Evolutionary conservation across 176 grass and related monocot genomes (phyloP).

Genomic region (Areca catechu): DNA sequence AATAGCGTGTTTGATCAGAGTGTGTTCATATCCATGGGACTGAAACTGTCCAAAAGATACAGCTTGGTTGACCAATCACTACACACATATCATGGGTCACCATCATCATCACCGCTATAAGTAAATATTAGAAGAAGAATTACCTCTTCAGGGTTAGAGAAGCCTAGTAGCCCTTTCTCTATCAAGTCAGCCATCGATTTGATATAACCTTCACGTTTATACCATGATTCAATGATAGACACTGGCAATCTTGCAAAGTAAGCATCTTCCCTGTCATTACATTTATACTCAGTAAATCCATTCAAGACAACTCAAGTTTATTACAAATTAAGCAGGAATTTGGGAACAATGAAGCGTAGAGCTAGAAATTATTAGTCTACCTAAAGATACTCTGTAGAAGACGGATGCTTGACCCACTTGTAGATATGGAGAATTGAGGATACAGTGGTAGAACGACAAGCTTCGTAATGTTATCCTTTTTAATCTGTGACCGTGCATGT

Average conservation of each 20-base stretch:
- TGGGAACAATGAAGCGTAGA: not conserved
- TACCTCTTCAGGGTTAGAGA: slow-evolving; percentile 75
- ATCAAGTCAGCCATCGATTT: slow-evolving; percentile 94
- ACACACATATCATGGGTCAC: no score
- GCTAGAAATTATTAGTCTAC: slow-evolving; percentile 26
- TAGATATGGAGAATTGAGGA: slow-evolving; percentile 98
- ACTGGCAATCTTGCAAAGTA: slow-evolving; percentile 82
- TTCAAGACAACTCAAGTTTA: no score
- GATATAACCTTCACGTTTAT: slow-evolving; percentile 85
- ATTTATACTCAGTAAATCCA: no score
- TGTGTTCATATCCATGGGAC: no score
- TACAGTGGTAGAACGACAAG: slow-evolving; percentile 90
- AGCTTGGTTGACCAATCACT: no score
- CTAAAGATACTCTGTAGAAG: slow-evolving; percentile 69
- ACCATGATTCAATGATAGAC: slow-evolving; percentile 93
- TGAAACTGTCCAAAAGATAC: no score
- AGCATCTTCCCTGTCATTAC: slow-evolving; percentile 61
- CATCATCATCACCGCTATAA: no score
- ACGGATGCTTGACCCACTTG: slow-evolving; percentile 89
- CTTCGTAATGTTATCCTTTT: slow-evolving; percentile 87
- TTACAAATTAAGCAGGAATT: no score
- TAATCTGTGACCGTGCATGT: slow-evolving; percentile 44
- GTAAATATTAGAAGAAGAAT: not conserved
- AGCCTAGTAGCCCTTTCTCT: slow-evolving; percentile 53
- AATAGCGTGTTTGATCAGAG: no score